Percentiles rank a stretch among this genome's conserved stretches.
Conservation (phyloP, 2,329 filamentous ascomycete genomes). For the Sclerotinia minor region DNA sequence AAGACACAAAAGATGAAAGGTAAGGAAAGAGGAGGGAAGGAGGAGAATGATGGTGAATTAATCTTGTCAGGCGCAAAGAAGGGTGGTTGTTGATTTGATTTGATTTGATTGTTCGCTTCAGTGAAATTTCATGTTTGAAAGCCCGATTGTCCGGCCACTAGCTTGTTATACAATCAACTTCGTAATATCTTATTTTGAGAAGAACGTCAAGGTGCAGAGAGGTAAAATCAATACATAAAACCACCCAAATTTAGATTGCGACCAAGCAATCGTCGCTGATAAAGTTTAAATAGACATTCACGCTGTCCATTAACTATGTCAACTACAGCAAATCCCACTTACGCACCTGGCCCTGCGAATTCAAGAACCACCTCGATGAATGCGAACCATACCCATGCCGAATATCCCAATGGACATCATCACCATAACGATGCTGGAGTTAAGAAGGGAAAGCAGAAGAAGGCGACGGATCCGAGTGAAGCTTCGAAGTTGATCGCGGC, state of each 20-base stretch:
- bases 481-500: constrained; percentile 88
- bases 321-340: constrained; percentile 42
- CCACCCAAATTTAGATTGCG: constrained; percentile 18
- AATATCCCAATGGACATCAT: constrained; percentile 43
- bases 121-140: constrained; percentile 24
- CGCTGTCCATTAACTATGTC: constrained; percentile 36
- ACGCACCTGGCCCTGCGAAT: constrained; percentile 43
- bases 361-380: constrained; percentile 38
- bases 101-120: constrained; percentile 22
- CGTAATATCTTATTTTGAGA: constrained; percentile 24
- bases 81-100: constrained; percentile 5
- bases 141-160: constrained; percentile 24
- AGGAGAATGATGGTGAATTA: constrained; percentile 8
- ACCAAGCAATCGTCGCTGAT: constrained; percentile 18
- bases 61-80: constrained; percentile 12
- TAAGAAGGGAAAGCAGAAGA: constrained; percentile 85
- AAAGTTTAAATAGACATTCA: constrained; percentile 24
- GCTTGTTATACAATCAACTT: constrained; percentile 23
- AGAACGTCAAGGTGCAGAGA: constrained; percentile 24
- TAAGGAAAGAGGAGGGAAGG: constrained; percentile 1
- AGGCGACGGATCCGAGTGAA: constrained; percentile 79
- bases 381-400: constrained; percentile 35
- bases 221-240: constrained; percentile 21
- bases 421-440: constrained; percentile 50
- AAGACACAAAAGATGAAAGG: background rate